These are phyloP conservation scores for Amauroascus niger DNA, from an alignment of 2,329 filamentous ascomycete species.

Conservation along the genomic window DNA sequence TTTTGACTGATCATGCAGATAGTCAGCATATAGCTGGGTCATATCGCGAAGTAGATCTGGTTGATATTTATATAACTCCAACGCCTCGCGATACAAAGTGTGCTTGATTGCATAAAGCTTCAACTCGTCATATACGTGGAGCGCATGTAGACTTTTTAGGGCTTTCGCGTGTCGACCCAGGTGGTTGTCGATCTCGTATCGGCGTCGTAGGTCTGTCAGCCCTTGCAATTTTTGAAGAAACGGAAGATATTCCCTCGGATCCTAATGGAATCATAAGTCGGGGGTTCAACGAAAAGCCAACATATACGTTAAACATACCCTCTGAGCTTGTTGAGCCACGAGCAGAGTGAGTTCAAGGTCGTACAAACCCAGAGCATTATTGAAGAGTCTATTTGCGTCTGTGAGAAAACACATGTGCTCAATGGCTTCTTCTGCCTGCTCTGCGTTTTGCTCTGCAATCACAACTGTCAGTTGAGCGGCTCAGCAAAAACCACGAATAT, in stretches of 20 bases:
- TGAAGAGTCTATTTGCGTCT: conserved; percentile 84
- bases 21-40: conserved; percentile 66
- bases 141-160: conserved; percentile 60
- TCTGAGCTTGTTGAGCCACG: conserved; percentile 90
- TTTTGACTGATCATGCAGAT: conserved; percentile 63
- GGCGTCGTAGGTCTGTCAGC: conserved; percentile 58
- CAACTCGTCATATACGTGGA: conserved; percentile 68
- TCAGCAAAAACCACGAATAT: neutral
- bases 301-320: conserved; percentile 35
- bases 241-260: conserved; percentile 88
- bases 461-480: conserved; percentile 16
- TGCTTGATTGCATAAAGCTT: conserved; percentile 70
- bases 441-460: conserved; percentile 47
- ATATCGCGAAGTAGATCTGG: conserved; percentile 54
- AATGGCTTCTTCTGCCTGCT: conserved; percentile 74
- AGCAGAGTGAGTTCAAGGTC: conserved; percentile 81
- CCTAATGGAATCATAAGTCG: conserved; percentile 32
- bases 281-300: neutral
- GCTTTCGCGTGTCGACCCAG: conserved; percentile 69
- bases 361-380: conserved; percentile 82
- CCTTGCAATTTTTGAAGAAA: conserved; percentile 82
- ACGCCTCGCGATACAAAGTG: conserved; percentile 63
- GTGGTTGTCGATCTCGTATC: conserved; percentile 82
- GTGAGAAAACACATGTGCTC: conserved; percentile 97
- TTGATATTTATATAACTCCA: conserved; percentile 78